A percentile compares a stretch with the other conserved stretches of the same genome.
Conservation (phyloP, 2,329 filamentous ascomycete genomes). For the Rutstroemia sp. region DNA sequence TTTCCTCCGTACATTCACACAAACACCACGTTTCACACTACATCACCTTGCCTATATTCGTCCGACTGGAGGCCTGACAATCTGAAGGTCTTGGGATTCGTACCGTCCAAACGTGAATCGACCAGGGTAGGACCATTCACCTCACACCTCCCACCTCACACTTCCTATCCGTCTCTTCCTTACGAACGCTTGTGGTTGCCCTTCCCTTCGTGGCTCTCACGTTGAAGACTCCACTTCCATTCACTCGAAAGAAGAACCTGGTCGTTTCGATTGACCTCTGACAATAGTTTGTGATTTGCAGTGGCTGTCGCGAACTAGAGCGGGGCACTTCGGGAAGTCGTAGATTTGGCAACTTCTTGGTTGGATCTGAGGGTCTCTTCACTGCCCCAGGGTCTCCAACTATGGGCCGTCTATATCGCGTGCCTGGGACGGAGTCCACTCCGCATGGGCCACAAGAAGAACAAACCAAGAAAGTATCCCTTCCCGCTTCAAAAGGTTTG, state of each 20-base stretch:
- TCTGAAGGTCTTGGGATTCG: neutral
- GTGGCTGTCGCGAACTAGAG: neutral
- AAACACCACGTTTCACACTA: slow-evolving; percentile 2
- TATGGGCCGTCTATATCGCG: neutral
- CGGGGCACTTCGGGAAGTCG: neutral
- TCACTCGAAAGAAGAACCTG: too few species aligned
- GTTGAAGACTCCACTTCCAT: too few species aligned
- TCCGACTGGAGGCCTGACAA: neutral
- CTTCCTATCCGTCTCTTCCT: too few species aligned
- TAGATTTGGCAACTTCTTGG: neutral
- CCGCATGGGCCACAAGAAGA: neutral
- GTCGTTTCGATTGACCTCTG: too few species aligned
- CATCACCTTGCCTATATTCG: neutral
- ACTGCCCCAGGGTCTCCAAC: neutral
- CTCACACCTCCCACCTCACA: too few species aligned
- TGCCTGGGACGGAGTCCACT: neutral
- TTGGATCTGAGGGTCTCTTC: neutral
- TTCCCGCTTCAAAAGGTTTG: neutral
- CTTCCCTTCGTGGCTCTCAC: too few species aligned
- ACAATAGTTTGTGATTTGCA: too few species aligned
- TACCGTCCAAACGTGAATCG: too few species aligned
- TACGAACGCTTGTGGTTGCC: too few species aligned
- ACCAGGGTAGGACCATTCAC: neutral
- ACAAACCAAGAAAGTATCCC: neutral
- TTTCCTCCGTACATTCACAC: neutral